Evolutionary conservation across 1,284 basidiomycete species (phyloP), one percentile per base, ranked within the genome.

Genomic region (Leccinum subrobustum): DNA sequence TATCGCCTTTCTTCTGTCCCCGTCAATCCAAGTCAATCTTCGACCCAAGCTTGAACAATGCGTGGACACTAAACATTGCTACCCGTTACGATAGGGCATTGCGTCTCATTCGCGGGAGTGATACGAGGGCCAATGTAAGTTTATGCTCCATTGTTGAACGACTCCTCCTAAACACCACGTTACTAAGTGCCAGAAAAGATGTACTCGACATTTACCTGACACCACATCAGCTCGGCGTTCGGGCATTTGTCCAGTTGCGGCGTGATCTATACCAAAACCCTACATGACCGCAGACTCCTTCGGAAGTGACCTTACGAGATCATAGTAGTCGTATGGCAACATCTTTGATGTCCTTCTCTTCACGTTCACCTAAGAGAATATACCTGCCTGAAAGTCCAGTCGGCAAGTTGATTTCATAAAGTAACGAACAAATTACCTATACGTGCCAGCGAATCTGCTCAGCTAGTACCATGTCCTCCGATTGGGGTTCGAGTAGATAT

Each of bases 241-340:
- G 95, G 93, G 81, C 98, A 99, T 78, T 88, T 89, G 81, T 99
- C 96, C 42, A 98, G 83, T 74, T 96, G 92, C 27, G 92, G 88
- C 25, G 90, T 93, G 66, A 94, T 70, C 91, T 92, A 64, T 42
- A 62, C 18, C 39, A 18, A 56, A 25, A 39, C 6, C 12, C 73
- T 25, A 65, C 51, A 33, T 31, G 37, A 42, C 14, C 8, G 0
- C 5, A 37, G 18, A 44, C 12, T 3, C 2, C 1, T 1, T 31
- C 52, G 20, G 52, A 37, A 39, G 5, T 12, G 37, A 39, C 77
- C 84, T 51, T 71, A 94, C 88, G 59, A 93, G 77, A 70, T 98
- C 95, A 74, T 98, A 98, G 54, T 60, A 98, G 72, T 78, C 99
- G 96, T 77, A 99, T 98, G 35, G 91, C 96, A 62, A 98, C 84